phyloP scores from a whole-genome alignment of 225 moss, liverwort and hornwort species.

The Bryoerythrophyllum caledonicum region DNA sequence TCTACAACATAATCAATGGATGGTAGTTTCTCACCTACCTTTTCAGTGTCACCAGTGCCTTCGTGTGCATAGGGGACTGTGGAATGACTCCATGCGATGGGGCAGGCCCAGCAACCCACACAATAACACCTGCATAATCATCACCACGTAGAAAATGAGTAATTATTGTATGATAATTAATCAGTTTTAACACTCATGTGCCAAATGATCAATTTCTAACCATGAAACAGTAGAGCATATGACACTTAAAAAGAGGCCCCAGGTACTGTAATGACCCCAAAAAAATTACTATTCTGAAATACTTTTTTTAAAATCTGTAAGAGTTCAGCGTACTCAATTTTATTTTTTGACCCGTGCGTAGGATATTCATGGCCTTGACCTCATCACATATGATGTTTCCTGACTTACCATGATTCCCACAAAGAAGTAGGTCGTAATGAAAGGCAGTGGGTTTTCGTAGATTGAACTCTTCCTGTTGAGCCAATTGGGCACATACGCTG shows the following conservation, averaged over 20 bases:
- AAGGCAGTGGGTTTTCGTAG: conserved; percentile 62
- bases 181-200: no score
- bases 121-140: conserved; percentile 47
- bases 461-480: conserved; percentile 72
- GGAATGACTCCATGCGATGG: conserved; percentile 86
- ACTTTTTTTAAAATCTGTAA: no score
- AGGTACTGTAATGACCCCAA: no score
- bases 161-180: not conserved
- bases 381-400: not conserved
- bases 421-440: conserved; percentile 64
- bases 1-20: not conserved
- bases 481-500: conserved; percentile 68
- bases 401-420: conserved; percentile 58
- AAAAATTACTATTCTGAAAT: no score
- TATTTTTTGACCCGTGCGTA: no score
- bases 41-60: conserved; percentile 63
- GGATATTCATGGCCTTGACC: no score
- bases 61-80: conserved; percentile 79
- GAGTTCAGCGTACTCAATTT: no score
- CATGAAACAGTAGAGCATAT: not conserved
- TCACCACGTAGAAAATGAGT: not conserved
- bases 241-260: no score
- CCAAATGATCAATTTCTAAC: no score
- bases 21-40: conserved; percentile 49
- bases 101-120: conserved; percentile 80